Evolutionary conservation across 2,329 filamentous ascomycete genomes (phyloP).

Genomic region (Cytospora schulzeri): DNA sequence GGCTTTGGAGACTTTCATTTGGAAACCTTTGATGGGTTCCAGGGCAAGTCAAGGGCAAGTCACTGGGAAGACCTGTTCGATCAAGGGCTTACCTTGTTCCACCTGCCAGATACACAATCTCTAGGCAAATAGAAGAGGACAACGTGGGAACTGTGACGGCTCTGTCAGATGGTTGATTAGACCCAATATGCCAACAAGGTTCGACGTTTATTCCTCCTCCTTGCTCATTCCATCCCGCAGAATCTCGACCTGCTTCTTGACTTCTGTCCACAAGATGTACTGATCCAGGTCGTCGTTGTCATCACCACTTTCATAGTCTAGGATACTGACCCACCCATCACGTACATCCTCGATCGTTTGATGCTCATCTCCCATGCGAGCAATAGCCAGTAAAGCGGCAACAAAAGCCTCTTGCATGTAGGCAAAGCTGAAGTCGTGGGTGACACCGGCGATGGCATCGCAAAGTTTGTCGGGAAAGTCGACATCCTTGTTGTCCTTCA

Average conservation of each 20-base stretch:
- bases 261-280: slow-evolving; percentile 60
- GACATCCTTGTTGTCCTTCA: slow-evolving; percentile 58
- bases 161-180: not conserved
- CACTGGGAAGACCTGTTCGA: no score
- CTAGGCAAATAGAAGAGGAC: no score
- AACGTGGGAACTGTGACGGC: not conserved
- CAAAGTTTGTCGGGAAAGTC: slow-evolving; percentile 63
- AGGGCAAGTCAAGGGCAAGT: no score
- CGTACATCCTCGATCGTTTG: slow-evolving; percentile 34
- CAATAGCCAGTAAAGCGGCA: slow-evolving; percentile 62
- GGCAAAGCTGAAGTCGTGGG: slow-evolving; percentile 67
- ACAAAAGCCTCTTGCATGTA: slow-evolving; percentile 73
- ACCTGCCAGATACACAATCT: no score
- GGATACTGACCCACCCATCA: slow-evolving; percentile 44
- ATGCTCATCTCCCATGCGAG: slow-evolving; percentile 35
- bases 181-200: not conserved
- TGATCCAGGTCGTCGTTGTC: slow-evolving; percentile 49
- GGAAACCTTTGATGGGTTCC: no score
- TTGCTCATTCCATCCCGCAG: slow-evolving; percentile 61
- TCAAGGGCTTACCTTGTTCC: no score
- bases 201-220: slow-evolving; percentile 27
- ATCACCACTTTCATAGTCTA: slow-evolving; percentile 30
- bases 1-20: no score
- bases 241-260: slow-evolving; percentile 64
- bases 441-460: slow-evolving; percentile 62